A percentile compares a stretch with the other conserved stretches of the same genome.
Evolutionary conservation across 768 basidiomycete genomes (phyloP).

Genomic region (Kondoa malvinella): DNA sequence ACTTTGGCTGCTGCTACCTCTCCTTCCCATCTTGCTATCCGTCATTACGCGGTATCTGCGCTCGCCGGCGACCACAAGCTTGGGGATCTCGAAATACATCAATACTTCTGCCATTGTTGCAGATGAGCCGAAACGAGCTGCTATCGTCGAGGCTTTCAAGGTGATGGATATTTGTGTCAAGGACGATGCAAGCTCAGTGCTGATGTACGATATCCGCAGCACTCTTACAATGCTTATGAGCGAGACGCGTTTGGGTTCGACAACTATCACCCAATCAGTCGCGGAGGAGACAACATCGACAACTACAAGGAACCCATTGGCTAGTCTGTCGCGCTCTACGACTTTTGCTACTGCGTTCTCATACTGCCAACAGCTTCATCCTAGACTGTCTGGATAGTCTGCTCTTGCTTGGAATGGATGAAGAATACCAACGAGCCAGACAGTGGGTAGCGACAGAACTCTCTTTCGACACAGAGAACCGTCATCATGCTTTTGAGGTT

Average conservation of each 20-base stretch:
- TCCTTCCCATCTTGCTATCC: too few species aligned
- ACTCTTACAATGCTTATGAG: slow-evolving; percentile 76
- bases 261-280: slow-evolving; percentile 73
- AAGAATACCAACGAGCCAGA: slow-evolving; percentile 60
- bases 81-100: too few species aligned
- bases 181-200: not conserved
- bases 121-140: slow-evolving; percentile 53
- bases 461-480: slow-evolving; percentile 56
- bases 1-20: too few species aligned
- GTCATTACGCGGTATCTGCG: too few species aligned
- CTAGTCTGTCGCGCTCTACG: slow-evolving; percentile 8
- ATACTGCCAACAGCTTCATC: slow-evolving; percentile 13
- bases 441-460: slow-evolving; percentile 61
- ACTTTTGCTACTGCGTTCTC: not conserved
- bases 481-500: slow-evolving; percentile 83
- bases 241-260: slow-evolving; percentile 78
- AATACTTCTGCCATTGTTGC: too few species aligned
- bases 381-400: slow-evolving; percentile 76
- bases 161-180: slow-evolving; percentile 32
- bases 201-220: too few species aligned
- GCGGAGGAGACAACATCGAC: slow-evolving; percentile 60
- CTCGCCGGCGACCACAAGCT: too few species aligned
- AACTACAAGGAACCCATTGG: slow-evolving; percentile 44
- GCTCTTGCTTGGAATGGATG: slow-evolving; percentile 61
- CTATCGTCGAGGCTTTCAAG: slow-evolving; percentile 61